Conservation (phyloP, 176 grass and related monocot genomes). For the Phoenix roebelenii region DNA sequence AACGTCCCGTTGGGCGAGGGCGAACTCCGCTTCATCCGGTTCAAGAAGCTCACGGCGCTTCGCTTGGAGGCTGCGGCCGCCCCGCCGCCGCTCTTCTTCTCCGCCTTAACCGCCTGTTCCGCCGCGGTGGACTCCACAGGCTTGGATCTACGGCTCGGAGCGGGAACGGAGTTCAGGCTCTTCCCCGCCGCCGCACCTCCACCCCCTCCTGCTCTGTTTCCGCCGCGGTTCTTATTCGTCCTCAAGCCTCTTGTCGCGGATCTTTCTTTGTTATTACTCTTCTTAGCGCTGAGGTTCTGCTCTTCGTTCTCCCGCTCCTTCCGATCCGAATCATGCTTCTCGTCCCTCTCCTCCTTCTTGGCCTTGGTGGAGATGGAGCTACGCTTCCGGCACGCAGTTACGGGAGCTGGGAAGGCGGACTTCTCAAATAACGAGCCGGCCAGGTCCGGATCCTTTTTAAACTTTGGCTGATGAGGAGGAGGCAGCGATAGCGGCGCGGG, state of each 20-base stretch:
- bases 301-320: constrained; percentile 12
- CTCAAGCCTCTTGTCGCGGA: constrained; percentile 25
- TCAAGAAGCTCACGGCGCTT: constrained; percentile 65
- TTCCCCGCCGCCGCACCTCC: constrained; percentile 3
- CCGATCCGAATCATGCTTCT: constrained; percentile 27
- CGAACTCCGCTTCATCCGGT: constrained; percentile 58
- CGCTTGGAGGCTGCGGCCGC: constrained; percentile 26
- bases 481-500: neutral
- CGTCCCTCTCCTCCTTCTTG: constrained; percentile 26
- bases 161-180: constrained; percentile 6
- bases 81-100: constrained; percentile 36
- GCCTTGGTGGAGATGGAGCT: constrained; percentile 51
- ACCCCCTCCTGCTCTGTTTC: neutral
- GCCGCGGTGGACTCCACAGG: neutral
- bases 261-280: constrained; percentile 23
- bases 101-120: constrained; percentile 24
- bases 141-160: constrained; percentile 30
- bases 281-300: constrained; percentile 13
- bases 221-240: constrained; percentile 38
- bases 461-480: constrained; percentile 22
- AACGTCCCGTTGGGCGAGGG: constrained; percentile 26
- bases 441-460: constrained; percentile 40
- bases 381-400: constrained; percentile 69
- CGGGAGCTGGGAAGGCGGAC: constrained; percentile 14
- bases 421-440: constrained; percentile 47